Evolutionary conservation across 441 rosid genomes (phyloP).

Genomic region (Gossypium lobatum): DNA sequence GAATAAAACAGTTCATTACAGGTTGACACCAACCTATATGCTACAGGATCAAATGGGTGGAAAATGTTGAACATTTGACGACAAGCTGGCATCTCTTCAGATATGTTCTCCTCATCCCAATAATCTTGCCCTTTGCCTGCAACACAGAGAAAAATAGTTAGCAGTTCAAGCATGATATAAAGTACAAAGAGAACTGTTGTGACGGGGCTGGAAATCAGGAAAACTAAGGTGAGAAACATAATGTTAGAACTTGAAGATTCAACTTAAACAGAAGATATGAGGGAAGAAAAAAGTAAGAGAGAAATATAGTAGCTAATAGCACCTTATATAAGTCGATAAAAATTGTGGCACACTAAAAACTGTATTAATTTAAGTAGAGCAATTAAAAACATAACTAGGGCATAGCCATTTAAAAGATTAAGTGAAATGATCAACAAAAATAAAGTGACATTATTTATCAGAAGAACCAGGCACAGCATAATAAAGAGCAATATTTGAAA

Average conservation of each 20-base stretch:
- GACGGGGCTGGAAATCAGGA: conserved; percentile 1
- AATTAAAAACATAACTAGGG: not conserved
- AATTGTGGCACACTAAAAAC: not conserved
- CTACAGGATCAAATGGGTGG: conserved; percentile 98
- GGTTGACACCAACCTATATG: conserved; percentile 63
- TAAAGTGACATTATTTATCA: not conserved
- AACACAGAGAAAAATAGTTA: conserved; percentile 15
- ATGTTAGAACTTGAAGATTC: not conserved
- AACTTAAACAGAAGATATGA: not conserved
- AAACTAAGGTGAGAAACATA: not conserved
- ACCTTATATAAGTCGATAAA: not conserved
- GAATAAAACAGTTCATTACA: not conserved
- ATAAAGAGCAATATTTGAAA: conserved; percentile 5
- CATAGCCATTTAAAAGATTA: not conserved
- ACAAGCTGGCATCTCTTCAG: conserved; percentile 96
- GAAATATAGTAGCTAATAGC: not conserved
- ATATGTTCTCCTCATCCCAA: conserved; percentile 77
- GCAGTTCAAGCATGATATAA: conserved; percentile 5
- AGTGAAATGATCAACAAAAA: not conserved
- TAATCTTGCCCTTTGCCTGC: conserved; percentile 84
- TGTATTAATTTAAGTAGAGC: not conserved
- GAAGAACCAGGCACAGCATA: conserved; percentile 6
- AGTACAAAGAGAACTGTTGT: not conserved
- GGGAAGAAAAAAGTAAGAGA: not conserved
- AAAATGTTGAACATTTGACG: conserved; percentile 94